phyloP scores from a whole-genome alignment of 1,284 basidiomycete species.

The Puccinia horiana region DNA sequence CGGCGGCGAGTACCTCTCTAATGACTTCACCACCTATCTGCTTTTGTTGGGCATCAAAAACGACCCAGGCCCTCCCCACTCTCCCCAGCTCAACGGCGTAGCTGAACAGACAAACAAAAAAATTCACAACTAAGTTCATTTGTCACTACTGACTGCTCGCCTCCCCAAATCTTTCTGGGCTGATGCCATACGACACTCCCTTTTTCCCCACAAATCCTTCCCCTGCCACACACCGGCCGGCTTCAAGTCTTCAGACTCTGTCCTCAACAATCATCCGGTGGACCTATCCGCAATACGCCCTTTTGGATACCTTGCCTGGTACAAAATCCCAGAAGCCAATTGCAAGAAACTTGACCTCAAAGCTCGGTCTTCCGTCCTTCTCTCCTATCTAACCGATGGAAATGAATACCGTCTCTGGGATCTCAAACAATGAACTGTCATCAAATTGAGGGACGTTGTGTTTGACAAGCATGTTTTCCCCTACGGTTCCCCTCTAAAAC shows the following conservation, averaged over 20 bases:
- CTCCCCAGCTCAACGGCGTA: slow-evolving; percentile 58
- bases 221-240: slow-evolving; percentile 18
- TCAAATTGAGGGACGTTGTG: not conserved
- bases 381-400: not conserved
- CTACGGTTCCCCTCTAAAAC: not conserved
- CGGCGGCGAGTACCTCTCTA: slow-evolving; percentile 56
- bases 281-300: not conserved
- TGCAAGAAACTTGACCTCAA: not conserved
- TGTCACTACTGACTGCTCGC: not conserved
- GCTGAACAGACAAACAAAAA: slow-evolving; percentile 53
- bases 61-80: slow-evolving; percentile 59
- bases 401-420: not conserved
- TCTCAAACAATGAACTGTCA: not conserved
- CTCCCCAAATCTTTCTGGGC: slow-evolving; percentile 14
- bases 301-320: not conserved
- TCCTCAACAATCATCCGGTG: not conserved
- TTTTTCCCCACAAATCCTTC: slow-evolving; percentile 54
- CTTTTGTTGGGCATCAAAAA: slow-evolving; percentile 55
- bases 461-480: not conserved
- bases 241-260: not conserved
- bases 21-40: slow-evolving; percentile 56
- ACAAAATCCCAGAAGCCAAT: not conserved
- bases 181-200: slow-evolving; percentile 37
- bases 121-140: not conserved
- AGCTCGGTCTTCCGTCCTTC: not conserved